Evolutionary conservation across 2,329 filamentous ascomycete species (phyloP), one percentile per base, ranked within the genome.

Genomic region (Exophiala viscosa): DNA sequence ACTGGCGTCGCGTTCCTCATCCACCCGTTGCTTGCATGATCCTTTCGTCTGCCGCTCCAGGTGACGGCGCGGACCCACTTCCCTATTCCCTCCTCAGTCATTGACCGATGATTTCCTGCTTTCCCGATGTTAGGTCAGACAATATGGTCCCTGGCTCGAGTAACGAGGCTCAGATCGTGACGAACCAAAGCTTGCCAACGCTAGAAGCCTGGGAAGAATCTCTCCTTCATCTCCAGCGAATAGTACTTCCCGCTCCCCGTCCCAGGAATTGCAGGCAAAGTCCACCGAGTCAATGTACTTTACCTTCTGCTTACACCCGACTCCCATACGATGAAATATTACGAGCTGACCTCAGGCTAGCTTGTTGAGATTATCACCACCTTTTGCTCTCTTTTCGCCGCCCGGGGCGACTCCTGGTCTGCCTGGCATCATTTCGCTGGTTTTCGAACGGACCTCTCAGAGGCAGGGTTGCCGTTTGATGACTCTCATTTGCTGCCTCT

Each of bases 401-500:
- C 55, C 52, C 8, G 23, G 23, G 23, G 43, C 39, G 32, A 33
- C 46, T 41, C 28, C 31, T 39, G 45, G 41, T 42, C 48, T 57
- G 48, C 54, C 54, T 60, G 54, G 45, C 46, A 47, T 52, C 46
- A 48, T 48, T 54, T 54, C 46, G 46, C 40, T 33, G 46, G 36
- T 46, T 54, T 50, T 43, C 56, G 50, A 56, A 55, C 52, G 52
- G 54, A 51, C 57, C 54, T 57, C 52, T 57, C 49, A 60, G 46
- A 40, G 32, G 51, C 14, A 48, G 54, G 51, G 54, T 52, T 49
- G 20, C 14, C 39, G 23, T 51, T 49, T 57, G 46, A 54, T 53
- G 57, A 53, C 48, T 53, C 54, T 57, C 55, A 60, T 60, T 60
- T 58, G 58, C 48, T 52, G 58, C 55, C 46, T 55, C 47, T 49